Conservation (phyloP, 495 filamentous ascomycete species). For the Acidomyces sp. region DNA sequence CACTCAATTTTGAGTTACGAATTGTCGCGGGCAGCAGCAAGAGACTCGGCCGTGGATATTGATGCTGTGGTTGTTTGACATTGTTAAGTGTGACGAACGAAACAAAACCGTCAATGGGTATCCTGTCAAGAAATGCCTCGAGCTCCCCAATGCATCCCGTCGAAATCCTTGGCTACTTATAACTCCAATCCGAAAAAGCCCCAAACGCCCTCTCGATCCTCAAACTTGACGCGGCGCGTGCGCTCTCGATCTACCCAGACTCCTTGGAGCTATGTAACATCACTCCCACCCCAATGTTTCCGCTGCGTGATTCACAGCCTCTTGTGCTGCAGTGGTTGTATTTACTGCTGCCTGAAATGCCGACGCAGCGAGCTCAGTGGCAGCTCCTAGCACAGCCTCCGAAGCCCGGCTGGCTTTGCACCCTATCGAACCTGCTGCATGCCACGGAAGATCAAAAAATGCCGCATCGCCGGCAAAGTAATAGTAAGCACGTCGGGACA, state of each 20-base stretch:
- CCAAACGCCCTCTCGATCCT: too few relatives aligned
- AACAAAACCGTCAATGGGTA: too few relatives aligned
- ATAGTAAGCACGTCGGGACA: slow-evolving; percentile 77
- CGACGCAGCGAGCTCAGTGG: slow-evolving; percentile 1
- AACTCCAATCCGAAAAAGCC: too few relatives aligned
- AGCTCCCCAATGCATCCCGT: too few relatives aligned
- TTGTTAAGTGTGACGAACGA: too few relatives aligned
- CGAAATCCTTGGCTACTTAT: too few relatives aligned
- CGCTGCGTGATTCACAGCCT: background rate
- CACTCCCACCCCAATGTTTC: background rate
- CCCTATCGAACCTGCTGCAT: background rate
- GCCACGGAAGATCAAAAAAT: background rate
- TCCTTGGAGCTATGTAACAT: too few relatives aligned
- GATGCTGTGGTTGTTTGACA: slow-evolving; percentile 4
- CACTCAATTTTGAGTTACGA: slow-evolving; percentile 75
- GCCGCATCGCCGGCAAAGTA: slow-evolving; percentile 68
- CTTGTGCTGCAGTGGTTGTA: slow-evolving; percentile 2
- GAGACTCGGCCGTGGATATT: slow-evolving; percentile 8
- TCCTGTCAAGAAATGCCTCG: too few relatives aligned
- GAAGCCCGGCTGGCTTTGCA: slow-evolving; percentile 4
- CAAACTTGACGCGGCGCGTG: too few relatives aligned
- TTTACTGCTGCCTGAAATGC: slow-evolving; percentile 1
- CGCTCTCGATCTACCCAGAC: too few relatives aligned
- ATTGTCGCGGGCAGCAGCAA: slow-evolving; percentile 28
- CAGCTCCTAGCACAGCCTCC: slow-evolving; percentile 2